Evolutionary conservation across 108 stramenopile species (phyloP).

Genomic region (Epipyxis sp.): DNA sequence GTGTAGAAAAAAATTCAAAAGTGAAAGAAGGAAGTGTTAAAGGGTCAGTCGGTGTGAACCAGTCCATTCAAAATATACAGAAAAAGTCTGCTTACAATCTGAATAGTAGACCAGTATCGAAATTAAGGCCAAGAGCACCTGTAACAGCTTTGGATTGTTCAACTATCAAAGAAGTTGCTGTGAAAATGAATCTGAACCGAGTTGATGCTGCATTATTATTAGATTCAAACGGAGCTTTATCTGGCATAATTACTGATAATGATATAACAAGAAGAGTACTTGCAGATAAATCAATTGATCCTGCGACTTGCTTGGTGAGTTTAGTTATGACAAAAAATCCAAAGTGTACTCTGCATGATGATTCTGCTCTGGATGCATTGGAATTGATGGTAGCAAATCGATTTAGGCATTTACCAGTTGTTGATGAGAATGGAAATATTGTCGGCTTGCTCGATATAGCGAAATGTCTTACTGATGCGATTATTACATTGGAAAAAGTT

Average conservation of each 20-base stretch:
- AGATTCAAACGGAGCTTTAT: conserved; percentile 4
- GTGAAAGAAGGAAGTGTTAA: too few relatives aligned
- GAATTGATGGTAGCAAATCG: conserved; percentile 84
- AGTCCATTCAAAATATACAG: too few relatives aligned
- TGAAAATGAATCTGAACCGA: conserved; percentile 23
- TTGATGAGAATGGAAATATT: conserved; percentile 70
- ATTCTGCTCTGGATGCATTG: conserved; percentile 79
- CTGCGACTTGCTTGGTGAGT: background rate
- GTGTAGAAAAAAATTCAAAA: too few relatives aligned
- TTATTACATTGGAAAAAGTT: conserved; percentile 74
- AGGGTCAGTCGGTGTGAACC: too few relatives aligned
- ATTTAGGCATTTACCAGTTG: conserved; percentile 77
- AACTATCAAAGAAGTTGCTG: conserved; percentile 27
- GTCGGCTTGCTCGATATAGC: conserved; percentile 87
- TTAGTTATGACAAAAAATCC: conserved; percentile 13
- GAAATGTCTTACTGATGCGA: conserved; percentile 88
- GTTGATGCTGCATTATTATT: conserved; percentile 30
- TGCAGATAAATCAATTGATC: conserved; percentile 4
- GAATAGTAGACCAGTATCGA: conserved; percentile 34
- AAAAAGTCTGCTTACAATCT: too few relatives aligned
- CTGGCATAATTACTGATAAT: conserved; percentile 50
- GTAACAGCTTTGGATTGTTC: conserved; percentile 25
- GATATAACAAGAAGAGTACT: conserved; percentile 44
- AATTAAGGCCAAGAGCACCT: conserved; percentile 27
- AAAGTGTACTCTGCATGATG: conserved; percentile 31